These are phyloP conservation scores for Phytophthora pinifolia DNA, from an alignment of 352 stramenopile genomes.

Conservation along the genomic window DNA sequence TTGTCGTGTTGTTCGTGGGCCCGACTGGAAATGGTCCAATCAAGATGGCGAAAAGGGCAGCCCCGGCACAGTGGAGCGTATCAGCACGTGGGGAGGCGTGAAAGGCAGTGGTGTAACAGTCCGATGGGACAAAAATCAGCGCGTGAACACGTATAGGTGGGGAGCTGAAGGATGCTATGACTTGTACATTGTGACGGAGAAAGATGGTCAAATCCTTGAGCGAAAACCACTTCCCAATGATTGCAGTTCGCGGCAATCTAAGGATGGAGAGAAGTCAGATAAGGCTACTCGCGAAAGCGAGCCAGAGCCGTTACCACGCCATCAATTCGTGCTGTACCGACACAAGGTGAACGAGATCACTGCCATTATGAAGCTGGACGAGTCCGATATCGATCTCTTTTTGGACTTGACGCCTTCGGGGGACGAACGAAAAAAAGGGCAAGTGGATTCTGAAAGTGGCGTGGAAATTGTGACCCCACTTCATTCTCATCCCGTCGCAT, in stretches of 20 bases:
- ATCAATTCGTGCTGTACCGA: slow-evolving; percentile 66
- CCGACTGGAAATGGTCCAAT: slow-evolving; percentile 83
- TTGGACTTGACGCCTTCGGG: slow-evolving; percentile 41
- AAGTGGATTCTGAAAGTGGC: slow-evolving; percentile 9
- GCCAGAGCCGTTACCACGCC: slow-evolving; percentile 29
- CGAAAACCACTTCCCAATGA: slow-evolving; percentile 52
- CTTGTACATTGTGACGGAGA: slow-evolving; percentile 68
- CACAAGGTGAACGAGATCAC: slow-evolving; percentile 52
- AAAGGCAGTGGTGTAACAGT: slow-evolving; percentile 79
- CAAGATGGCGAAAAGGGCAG: slow-evolving; percentile 70
- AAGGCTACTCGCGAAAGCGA: slow-evolving; percentile 17
- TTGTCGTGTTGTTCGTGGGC: slow-evolving; percentile 67
- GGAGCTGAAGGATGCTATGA: slow-evolving; percentile 78
- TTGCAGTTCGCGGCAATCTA: slow-evolving; percentile 12
- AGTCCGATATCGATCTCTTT: slow-evolving; percentile 55
- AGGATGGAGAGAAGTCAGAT: neutral
- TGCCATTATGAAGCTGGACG: slow-evolving; percentile 51
- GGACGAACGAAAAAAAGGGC: slow-evolving; percentile 4
- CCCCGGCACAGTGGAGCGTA: slow-evolving; percentile 70
- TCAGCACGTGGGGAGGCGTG: slow-evolving; percentile 76
- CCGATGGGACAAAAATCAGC: slow-evolving; percentile 79
- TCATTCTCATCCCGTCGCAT: slow-evolving; percentile 52
- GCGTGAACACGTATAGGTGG: slow-evolving; percentile 86
- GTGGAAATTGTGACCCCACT: slow-evolving; percentile 41
- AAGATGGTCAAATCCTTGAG: slow-evolving; percentile 42